These are phyloP conservation scores for Lyophyllum semitale DNA, from an alignment of 768 basidiomycete genomes.

Conservation along the genomic window DNA sequence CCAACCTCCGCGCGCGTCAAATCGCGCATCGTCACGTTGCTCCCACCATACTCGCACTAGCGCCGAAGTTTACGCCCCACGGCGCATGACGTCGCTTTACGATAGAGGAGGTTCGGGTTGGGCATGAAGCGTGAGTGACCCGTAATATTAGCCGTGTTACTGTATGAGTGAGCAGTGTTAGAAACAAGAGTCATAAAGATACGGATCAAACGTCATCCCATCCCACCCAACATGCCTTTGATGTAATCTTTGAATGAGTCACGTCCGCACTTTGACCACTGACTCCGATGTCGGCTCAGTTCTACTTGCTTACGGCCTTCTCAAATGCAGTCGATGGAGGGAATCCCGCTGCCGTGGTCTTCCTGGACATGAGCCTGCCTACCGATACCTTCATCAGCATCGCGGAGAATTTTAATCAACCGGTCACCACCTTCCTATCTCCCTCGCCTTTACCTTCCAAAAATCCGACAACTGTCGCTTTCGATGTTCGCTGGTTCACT, in stretches of 20 bases:
- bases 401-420: slow-evolving; percentile 46
- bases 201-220: too few relatives aligned
- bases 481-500: slow-evolving; percentile 41
- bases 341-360: slow-evolving; percentile 44
- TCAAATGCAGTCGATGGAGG: too few relatives aligned
- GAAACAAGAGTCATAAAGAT: too few relatives aligned
- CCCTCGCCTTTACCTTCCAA: too few relatives aligned
- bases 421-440: slow-evolving; percentile 21
- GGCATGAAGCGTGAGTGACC: too few relatives aligned
- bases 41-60: too few relatives aligned
- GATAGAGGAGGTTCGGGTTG: too few relatives aligned
- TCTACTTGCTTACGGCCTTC: too few relatives aligned
- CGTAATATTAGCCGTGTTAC: too few relatives aligned
- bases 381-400: slow-evolving; percentile 31
- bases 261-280: slow-evolving; percentile 9
- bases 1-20: slow-evolving; percentile 26
- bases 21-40: slow-evolving; percentile 51
- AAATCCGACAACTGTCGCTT: slow-evolving; percentile 26
- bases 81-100: slow-evolving; percentile 58
- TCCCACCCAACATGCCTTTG: too few relatives aligned
- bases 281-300: slow-evolving; percentile 24
- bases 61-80: slow-evolving; percentile 11
- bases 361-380: slow-evolving; percentile 30
- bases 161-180: too few relatives aligned
- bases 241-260: not conserved